Evolutionary conservation across 805 yeast genomes (phyloP), one percentile per base, ranked within the genome.

Genomic region (Priceomyces medius): DNA sequence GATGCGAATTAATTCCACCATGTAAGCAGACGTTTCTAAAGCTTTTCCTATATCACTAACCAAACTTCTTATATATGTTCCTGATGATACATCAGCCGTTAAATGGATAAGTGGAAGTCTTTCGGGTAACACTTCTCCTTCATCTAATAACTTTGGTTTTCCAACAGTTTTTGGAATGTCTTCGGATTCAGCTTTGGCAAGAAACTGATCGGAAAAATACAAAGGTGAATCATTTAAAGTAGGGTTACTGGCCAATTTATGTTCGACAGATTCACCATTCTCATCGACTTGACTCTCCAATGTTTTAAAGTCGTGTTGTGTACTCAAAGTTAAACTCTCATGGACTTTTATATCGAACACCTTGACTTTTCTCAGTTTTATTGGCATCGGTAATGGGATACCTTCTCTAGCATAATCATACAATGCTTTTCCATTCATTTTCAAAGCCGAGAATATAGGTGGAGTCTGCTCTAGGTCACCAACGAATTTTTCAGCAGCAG

Each of bases 391-490:
- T 16, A 93, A 71, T 0, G 96, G 91, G 19, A 77, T 68, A 0
- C 95, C 95, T 47, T 85, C 79, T 48, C 99, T 74, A 1, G 99
- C 99, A 59, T 93, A 93, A 54, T 91, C 96, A 58, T 95, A 89
- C 36, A 95, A 67, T 3, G 96, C 95, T 64, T 83, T 88, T 13
- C 99, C 99, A 56, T 88, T 83, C 81, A 95, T 85, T 58, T 91
- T 91, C 44, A 95, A 68, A 0, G 99, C 99, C 13, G 97, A 87
- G 61, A 80, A 93, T 10, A 93, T 83, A 0, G 99, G 99, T 9
- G 99, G 99, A 0, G 95, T 84, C 63, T 93, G 99, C 51, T 75
- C 75, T 39, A 90, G 67, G 12, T 80, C 75, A 0, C 98, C 99
- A n/a, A 80, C 67, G 56, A 93, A 89, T 61, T 82, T 82, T 4